These are phyloP conservation scores for Thamnidium elegans DNA, from an alignment of 192 early-diverging fungal species.

Conservation along the genomic window DNA sequence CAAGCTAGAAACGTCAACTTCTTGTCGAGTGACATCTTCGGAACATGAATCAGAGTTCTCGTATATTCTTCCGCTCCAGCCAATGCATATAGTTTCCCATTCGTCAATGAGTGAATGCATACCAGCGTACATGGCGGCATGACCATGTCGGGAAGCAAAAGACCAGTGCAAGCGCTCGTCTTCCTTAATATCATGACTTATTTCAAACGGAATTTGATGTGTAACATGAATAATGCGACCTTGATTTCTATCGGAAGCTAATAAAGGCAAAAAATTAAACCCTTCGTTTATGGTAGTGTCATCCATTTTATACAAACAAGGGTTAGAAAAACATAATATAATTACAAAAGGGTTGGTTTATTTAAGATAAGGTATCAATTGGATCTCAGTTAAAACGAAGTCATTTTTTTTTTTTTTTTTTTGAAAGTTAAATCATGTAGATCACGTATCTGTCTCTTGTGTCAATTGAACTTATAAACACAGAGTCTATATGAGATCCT, in stretches of 20 bases:
- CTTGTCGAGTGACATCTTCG: neutral
- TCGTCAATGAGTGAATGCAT: constrained; percentile 64
- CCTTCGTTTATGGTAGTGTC: neutral
- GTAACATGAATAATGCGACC: constrained; percentile 53
- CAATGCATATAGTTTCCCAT: constrained; percentile 64
- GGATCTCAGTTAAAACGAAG: too few species aligned
- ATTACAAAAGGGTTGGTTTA: neutral
- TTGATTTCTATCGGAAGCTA: constrained; percentile 5
- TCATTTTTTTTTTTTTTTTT: too few species aligned
- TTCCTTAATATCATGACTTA: constrained; percentile 31
- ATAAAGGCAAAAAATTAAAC: neutral
- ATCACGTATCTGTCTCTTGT: constrained; percentile 27
- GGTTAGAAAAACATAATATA: neutral
- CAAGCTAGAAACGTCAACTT: neutral
- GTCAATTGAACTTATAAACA: constrained; percentile 2
- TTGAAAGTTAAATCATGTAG: constrained; percentile 3
- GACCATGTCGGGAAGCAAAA: constrained; percentile 61
- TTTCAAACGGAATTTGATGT: constrained; percentile 50
- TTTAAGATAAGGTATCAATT: too few species aligned
- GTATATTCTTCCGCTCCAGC: constrained; percentile 43
- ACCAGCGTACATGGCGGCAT: constrained; percentile 88
- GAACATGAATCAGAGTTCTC: constrained; percentile 46
- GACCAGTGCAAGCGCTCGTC: constrained; percentile 13
- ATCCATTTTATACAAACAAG: neutral
- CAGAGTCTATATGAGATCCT: constrained; percentile 20